Conservation (phyloP, 2,329 filamentous ascomycete species). For the Colletotrichum echinochloae region DNA sequence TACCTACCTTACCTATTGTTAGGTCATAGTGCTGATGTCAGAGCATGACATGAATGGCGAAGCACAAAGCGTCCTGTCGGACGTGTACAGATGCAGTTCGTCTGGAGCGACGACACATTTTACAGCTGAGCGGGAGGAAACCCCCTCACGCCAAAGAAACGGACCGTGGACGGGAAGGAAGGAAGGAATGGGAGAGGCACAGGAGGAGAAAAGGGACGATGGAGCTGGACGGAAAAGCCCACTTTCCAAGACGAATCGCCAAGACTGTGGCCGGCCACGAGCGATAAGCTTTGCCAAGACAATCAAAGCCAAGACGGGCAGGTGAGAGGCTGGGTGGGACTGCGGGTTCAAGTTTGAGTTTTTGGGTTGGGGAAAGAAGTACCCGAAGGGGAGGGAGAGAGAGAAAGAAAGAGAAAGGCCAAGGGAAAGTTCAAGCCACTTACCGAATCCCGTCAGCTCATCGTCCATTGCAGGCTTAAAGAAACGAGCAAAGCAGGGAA, state of each 20-base stretch:
- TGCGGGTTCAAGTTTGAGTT: slow-evolving; percentile 38
- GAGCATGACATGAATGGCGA: background rate
- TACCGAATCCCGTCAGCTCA: background rate
- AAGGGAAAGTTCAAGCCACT: slow-evolving; percentile 17
- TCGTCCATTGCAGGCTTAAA: background rate
- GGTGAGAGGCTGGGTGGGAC: slow-evolving; percentile 12
- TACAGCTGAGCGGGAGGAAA: slow-evolving; percentile 8
- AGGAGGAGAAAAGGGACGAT: background rate
- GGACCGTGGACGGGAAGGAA: slow-evolving; percentile 1
- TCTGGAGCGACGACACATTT: slow-evolving; percentile 14
- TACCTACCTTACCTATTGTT: too few species aligned
- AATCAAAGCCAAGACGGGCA: slow-evolving; percentile 43
- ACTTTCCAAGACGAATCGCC: slow-evolving; percentile 27
- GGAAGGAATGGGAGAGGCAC: too few species aligned
- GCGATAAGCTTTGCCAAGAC: slow-evolving; percentile 54
- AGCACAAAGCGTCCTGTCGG: background rate
- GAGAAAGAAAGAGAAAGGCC: background rate
- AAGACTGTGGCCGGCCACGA: slow-evolving; percentile 44
- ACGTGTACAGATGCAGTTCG: slow-evolving; percentile 15
- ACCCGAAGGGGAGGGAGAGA: background rate
- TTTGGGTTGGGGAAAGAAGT: slow-evolving; percentile 14
- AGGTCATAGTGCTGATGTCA: slow-evolving; percentile 4
- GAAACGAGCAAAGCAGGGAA: slow-evolving; percentile 7
- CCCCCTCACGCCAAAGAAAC: slow-evolving; percentile 15
- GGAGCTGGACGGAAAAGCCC: background rate